These are phyloP conservation scores for Yamadazyma spencermartinsiae DNA, from an alignment of 1,139 yeast species.

Conservation along the genomic window DNA sequence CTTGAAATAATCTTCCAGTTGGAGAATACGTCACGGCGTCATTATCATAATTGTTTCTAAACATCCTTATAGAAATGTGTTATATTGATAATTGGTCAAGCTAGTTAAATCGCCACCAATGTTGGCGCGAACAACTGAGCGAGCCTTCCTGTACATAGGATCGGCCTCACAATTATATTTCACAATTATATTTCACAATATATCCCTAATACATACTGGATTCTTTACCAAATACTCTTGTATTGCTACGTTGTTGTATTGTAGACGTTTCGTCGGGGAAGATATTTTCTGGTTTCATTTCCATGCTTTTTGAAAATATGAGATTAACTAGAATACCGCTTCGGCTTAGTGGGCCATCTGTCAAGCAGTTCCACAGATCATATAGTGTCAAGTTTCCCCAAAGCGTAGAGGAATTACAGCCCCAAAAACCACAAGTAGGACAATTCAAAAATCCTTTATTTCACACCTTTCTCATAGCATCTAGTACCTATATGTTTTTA, in stretches of 20 bases:
- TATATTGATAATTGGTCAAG: too few relatives aligned
- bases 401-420: constrained; percentile 3
- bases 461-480: constrained; percentile 43
- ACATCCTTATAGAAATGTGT: constrained; percentile 51
- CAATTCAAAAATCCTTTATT: constrained; percentile 42
- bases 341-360: too few relatives aligned
- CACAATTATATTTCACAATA: too few relatives aligned
- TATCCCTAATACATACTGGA: too few relatives aligned
- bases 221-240: too few relatives aligned
- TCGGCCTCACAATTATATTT: too few relatives aligned
- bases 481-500: constrained; percentile 38
- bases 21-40: constrained; percentile 98
- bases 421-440: constrained; percentile 33
- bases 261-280: too few relatives aligned
- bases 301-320: too few relatives aligned
- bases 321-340: too few relatives aligned
- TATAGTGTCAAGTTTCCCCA: constrained; percentile 13
- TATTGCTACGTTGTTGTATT: too few relatives aligned
- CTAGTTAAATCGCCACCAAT: constrained; percentile 8
- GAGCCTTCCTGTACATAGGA: constrained; percentile 1
- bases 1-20: constrained; percentile 93
- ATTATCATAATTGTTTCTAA: constrained; percentile 97
- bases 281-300: too few relatives aligned
- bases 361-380: too few relatives aligned
- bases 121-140: constrained; percentile 1